A percentile compares a stretch with the other conserved stretches of the same genome.
These are phyloP conservation scores for Mycena galericulata DNA, from an alignment of 768 basidiomycete genomes.

Conservation along the genomic window DNA sequence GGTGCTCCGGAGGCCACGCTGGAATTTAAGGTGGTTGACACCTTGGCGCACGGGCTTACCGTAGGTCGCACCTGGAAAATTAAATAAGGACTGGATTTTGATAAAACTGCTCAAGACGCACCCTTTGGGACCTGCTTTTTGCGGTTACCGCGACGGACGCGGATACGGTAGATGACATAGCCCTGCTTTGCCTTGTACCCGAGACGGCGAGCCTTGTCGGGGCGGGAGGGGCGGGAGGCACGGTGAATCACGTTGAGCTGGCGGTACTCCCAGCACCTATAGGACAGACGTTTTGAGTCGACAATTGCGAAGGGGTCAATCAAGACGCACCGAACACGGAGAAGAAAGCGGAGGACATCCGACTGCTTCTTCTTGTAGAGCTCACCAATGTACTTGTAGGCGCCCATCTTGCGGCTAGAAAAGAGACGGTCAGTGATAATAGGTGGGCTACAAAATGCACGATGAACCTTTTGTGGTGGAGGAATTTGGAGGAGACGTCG, in stretches of 20 bases:
- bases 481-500: neutral
- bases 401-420: constrained; percentile 79
- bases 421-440: constrained; percentile 20
- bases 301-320: neutral
- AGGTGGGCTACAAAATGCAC: neutral
- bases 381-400: constrained; percentile 97
- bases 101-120: constrained; percentile 47
- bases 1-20: constrained; percentile 90
- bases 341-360: constrained; percentile 96
- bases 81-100: neutral
- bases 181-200: constrained; percentile 99
- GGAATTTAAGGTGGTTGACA: constrained; percentile 99
- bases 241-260: constrained; percentile 99
- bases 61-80: constrained; percentile 86
- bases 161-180: constrained; percentile 96
- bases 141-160: constrained; percentile 97
- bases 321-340: constrained; percentile 86
- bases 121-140: constrained; percentile 99
- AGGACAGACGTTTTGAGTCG: constrained; percentile 2
- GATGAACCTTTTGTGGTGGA: constrained; percentile 21
- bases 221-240: constrained; percentile 96
- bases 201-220: constrained; percentile 98
- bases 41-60: constrained; percentile 99
- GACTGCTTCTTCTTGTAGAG: constrained; percentile 99
- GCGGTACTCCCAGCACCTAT: constrained; percentile 97